phyloP scores from a whole-genome alignment of 192 early-diverging fungal species.

The Umbelopsis vinacea region DNA sequence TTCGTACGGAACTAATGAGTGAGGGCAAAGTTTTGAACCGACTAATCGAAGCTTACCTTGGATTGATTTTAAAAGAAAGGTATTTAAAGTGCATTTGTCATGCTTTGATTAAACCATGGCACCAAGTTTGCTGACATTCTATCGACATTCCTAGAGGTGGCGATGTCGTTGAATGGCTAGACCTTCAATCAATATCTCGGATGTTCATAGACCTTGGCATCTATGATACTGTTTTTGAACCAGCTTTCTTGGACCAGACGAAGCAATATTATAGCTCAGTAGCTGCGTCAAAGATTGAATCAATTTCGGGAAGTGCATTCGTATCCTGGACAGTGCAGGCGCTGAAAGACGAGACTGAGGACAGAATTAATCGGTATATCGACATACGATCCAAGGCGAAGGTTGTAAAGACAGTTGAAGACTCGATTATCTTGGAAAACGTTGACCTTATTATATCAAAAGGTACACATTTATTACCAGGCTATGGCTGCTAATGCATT shows the following conservation, averaged over 20 bases:
- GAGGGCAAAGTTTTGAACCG: neutral
- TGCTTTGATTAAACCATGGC: neutral
- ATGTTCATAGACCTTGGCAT: conserved; percentile 80
- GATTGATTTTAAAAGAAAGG: neutral
- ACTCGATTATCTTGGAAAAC: conserved; percentile 72
- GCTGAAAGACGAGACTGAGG: conserved; percentile 68
- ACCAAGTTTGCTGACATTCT: neutral
- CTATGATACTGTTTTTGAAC: conserved; percentile 81
- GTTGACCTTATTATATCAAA: conserved; percentile 69
- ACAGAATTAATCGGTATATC: conserved; percentile 67
- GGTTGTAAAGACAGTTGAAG: conserved; percentile 64
- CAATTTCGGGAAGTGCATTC: conserved; percentile 67
- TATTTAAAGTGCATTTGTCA: neutral
- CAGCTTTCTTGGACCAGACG: conserved; percentile 68
- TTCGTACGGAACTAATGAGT: neutral
- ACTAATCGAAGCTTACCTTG: neutral
- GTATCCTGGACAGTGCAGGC: conserved; percentile 70
- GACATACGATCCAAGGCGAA: conserved; percentile 60
- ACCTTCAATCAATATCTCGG: conserved; percentile 61
- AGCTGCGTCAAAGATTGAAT: conserved; percentile 57
- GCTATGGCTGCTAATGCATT: neutral
- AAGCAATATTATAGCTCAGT: conserved; percentile 76
- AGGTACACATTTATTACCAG: conserved; percentile 30
- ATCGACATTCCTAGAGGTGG: neutral
- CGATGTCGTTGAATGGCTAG: neutral